Evolutionary conservation across 2,329 filamentous ascomycete genomes (phyloP).

Genomic region (Neophaeococcomyces mojaviensis): DNA sequence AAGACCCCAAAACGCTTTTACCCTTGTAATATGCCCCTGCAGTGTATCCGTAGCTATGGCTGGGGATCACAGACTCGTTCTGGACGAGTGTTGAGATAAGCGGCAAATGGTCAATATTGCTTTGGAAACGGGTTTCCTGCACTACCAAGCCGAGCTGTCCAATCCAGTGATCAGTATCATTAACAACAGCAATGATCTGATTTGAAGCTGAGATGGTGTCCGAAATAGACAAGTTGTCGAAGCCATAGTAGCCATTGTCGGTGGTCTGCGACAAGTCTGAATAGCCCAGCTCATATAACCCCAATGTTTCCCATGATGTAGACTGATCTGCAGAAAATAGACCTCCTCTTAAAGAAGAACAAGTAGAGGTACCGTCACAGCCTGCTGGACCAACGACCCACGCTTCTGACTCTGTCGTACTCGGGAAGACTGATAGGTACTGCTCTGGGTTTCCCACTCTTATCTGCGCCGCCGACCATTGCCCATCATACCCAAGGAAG

Average conservation of each 20-base stretch:
- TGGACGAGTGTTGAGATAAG: constrained; percentile 25
- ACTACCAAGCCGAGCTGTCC: constrained; percentile 28
- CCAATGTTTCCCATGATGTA: constrained; percentile 26
- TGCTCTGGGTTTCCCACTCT: constrained; percentile 26
- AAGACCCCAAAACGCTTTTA: constrained; percentile 27
- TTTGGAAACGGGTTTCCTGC: constrained; percentile 24
- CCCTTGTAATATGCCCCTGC: constrained; percentile 27
- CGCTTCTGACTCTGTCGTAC: constrained; percentile 25
- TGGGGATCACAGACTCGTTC: constrained; percentile 24
- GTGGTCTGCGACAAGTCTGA: constrained; percentile 15
- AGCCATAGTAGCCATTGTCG: constrained; percentile 29
- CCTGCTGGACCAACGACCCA: constrained; percentile 26
- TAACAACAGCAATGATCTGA: constrained; percentile 29
- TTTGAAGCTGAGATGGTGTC: constrained; percentile 22
- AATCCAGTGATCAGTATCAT: constrained; percentile 28
- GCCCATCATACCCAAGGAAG: constrained; percentile 26
- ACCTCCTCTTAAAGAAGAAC: constrained; percentile 25
- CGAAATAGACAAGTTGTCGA: constrained; percentile 27
- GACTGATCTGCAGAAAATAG: constrained; percentile 29
- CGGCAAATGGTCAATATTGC: constrained; percentile 19
- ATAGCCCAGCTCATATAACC: constrained; percentile 25
- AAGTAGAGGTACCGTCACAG: constrained; percentile 25
- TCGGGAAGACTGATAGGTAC: constrained; percentile 26
- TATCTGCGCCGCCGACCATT: constrained; percentile 25
- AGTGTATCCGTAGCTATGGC: constrained; percentile 29